Evolutionary conservation across 2,329 filamentous ascomycete genomes (phyloP).

Genomic region (Microsporum canis): DNA sequence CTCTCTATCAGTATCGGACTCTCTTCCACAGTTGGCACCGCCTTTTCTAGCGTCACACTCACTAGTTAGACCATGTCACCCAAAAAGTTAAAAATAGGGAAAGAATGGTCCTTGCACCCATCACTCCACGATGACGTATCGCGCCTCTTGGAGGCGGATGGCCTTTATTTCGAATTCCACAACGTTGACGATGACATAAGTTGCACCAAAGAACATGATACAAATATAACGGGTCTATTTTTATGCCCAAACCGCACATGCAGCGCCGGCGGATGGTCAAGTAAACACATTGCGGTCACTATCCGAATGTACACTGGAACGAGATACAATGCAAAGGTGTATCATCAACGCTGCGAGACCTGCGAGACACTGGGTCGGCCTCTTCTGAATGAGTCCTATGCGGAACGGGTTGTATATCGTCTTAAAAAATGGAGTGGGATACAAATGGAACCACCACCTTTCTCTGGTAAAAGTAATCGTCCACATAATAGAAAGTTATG

Average conservation of each 20-base stretch:
- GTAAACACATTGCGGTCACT: slow-evolving; percentile 33
- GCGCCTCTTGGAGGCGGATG: slow-evolving; percentile 20
- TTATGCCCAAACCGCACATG: slow-evolving; percentile 27
- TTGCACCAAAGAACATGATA: slow-evolving; percentile 26
- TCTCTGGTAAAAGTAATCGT: slow-evolving; percentile 15
- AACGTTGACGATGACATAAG: slow-evolving; percentile 19
- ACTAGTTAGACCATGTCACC: background rate
- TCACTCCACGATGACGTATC: slow-evolving; percentile 24
- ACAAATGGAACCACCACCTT: slow-evolving; percentile 16
- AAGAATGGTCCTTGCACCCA: slow-evolving; percentile 27
- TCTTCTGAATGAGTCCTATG: slow-evolving; percentile 30
- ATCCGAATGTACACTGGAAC: slow-evolving; percentile 30
- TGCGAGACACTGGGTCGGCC: slow-evolving; percentile 29
- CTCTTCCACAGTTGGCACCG: too few relatives aligned
- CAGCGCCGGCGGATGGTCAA: slow-evolving; percentile 26
- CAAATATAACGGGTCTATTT: slow-evolving; percentile 36
- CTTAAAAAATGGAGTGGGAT: slow-evolving; percentile 33
- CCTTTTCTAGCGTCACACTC: too few relatives aligned
- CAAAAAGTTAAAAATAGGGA: background rate
- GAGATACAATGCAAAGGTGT: slow-evolving; percentile 37
- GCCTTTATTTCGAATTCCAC: slow-evolving; percentile 26
- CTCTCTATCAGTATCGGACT: too few relatives aligned
- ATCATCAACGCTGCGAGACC: slow-evolving; percentile 32
- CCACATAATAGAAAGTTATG: slow-evolving; percentile 22
- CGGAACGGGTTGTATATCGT: slow-evolving; percentile 34